These are phyloP conservation scores for Dendrobium huoshanense DNA, from an alignment of 106 monocot species.

Conservation along the genomic window DNA sequence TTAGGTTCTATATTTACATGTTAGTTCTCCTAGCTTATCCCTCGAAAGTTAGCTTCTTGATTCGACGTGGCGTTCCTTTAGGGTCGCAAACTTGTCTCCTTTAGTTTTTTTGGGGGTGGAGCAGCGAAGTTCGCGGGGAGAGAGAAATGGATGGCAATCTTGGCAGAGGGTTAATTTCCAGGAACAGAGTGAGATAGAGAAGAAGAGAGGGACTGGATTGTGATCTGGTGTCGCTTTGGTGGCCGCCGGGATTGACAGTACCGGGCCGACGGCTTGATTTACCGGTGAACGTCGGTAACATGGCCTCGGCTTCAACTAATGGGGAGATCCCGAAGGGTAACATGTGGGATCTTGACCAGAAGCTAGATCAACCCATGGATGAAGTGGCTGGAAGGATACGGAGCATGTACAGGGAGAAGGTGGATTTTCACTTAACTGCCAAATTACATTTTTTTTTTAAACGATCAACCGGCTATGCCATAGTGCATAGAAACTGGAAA, in stretches of 20 bases:
- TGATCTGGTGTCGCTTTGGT: background rate
- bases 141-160: background rate
- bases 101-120: background rate
- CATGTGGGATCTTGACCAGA: constrained; percentile 91
- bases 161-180: background rate
- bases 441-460: background rate
- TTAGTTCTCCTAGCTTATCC: background rate
- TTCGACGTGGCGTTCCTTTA: background rate
- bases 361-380: constrained; percentile 91
- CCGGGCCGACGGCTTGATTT: background rate
- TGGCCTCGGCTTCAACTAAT: constrained; percentile 34
- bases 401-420: constrained; percentile 90
- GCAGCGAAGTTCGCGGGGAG: background rate
- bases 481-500: too few relatives aligned
- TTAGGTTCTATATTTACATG: background rate
- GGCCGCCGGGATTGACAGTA: background rate
- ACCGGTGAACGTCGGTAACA: constrained; percentile 3
- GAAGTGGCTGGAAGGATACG: constrained; percentile 76
- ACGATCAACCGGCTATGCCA: too few relatives aligned
- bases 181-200: background rate
- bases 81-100: background rate
- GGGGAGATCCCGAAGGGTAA: constrained; percentile 41
- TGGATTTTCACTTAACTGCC: constrained; percentile 8
- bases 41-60: background rate
- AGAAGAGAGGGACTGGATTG: background rate